Percentiles rank a stretch among this genome's conserved stretches.
Conservation (phyloP, 2,329 filamentous ascomycete species). For the Colletotrichum endophyticum region DNA sequence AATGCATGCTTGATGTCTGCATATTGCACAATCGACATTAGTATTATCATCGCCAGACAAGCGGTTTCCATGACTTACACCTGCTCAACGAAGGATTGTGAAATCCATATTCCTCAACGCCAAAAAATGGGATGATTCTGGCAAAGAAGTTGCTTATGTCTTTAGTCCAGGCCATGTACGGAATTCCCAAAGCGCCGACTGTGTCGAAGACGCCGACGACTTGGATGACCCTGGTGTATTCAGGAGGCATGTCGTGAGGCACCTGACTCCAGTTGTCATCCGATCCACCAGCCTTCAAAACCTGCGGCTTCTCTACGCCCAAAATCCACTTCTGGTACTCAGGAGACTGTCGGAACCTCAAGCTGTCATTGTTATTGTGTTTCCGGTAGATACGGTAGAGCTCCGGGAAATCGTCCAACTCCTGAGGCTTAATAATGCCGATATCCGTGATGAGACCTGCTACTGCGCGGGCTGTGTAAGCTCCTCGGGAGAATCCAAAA, state of each 20-base stretch:
- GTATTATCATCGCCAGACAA: neutral
- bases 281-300: neutral
- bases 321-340: neutral
- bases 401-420: conserved; percentile 20
- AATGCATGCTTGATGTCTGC: neutral
- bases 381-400: neutral
- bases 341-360: neutral
- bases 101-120: neutral
- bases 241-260: neutral
- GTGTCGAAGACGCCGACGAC: conserved; percentile 17
- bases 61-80: neutral
- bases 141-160: neutral
- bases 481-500: conserved; percentile 43
- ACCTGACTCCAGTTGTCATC: neutral
- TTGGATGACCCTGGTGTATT: neutral
- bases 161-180: neutral
- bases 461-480: conserved; percentile 43
- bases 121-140: fast-evolving
- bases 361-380: neutral
- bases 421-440: conserved; percentile 20
- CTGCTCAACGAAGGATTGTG: conserved; percentile 1
- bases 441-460: conserved; percentile 39
- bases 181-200: conserved; percentile 13
- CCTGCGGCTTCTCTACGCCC: neutral
- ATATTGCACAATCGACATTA: fast-evolving